Conservation (phyloP, 2,329 filamentous ascomycete genomes). For the Neofusicoccum sp. region DNA sequence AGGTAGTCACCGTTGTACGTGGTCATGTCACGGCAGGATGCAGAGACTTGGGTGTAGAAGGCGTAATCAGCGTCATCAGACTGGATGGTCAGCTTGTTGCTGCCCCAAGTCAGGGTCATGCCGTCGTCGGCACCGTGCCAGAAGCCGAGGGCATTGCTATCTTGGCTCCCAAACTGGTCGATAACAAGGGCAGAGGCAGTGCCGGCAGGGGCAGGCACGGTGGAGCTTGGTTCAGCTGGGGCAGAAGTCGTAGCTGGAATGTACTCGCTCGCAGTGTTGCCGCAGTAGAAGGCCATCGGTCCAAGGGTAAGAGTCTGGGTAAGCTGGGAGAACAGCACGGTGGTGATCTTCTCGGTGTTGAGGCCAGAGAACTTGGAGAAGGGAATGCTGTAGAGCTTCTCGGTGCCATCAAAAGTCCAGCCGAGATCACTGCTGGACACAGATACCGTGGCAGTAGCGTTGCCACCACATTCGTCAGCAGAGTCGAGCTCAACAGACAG, state of each 20-base stretch:
- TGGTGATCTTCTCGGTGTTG: slow-evolving; percentile 53
- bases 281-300: slow-evolving; percentile 60
- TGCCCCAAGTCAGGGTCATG: slow-evolving; percentile 53
- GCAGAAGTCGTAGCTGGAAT: slow-evolving; percentile 43
- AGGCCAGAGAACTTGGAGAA: slow-evolving; percentile 53
- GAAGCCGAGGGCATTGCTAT: slow-evolving; percentile 59
- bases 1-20: slow-evolving; percentile 59
- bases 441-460: slow-evolving; percentile 35
- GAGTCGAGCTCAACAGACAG: slow-evolving; percentile 54
- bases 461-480: slow-evolving; percentile 45
- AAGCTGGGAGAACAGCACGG: slow-evolving; percentile 52
- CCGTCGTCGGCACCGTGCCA: slow-evolving; percentile 67
- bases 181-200: slow-evolving; percentile 55
- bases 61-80: slow-evolving; percentile 61
- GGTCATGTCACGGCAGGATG: slow-evolving; percentile 56
- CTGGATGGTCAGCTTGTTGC: slow-evolving; percentile 54
- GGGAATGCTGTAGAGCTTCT: slow-evolving; percentile 59
- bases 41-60: slow-evolving; percentile 59
- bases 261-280: slow-evolving; percentile 50
- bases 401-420: slow-evolving; percentile 60
- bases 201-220: slow-evolving; percentile 51
- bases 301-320: slow-evolving; percentile 52
- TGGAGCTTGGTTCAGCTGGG: slow-evolving; percentile 45
- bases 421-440: slow-evolving; percentile 51
- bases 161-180: slow-evolving; percentile 56